A percentile compares a stretch with the other conserved stretches of the same genome.
These are phyloP conservation scores for Alternaria gaisen DNA, from an alignment of 2,329 filamentous ascomycete genomes.

Conservation along the genomic window DNA sequence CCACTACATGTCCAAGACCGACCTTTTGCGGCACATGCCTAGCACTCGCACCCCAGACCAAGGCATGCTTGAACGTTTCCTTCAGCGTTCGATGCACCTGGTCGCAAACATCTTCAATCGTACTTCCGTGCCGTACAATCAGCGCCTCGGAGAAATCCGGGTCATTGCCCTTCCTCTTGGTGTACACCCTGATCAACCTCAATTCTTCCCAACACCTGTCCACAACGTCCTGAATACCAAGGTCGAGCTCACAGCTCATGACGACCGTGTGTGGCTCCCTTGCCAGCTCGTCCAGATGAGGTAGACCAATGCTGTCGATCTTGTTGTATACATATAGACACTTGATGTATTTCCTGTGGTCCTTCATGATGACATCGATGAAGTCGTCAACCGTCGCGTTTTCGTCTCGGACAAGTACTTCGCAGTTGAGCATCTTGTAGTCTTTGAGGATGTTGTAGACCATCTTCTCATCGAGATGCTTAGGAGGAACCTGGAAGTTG, in stretches of 20 bases:
- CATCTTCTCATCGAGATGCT: slow-evolving; percentile 96
- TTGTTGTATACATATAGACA: slow-evolving; percentile 99
- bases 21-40: slow-evolving; percentile 94
- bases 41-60: slow-evolving; percentile 97
- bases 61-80: slow-evolving; percentile 98
- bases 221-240: slow-evolving; percentile 92
- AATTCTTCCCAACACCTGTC: slow-evolving; percentile 96
- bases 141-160: slow-evolving; percentile 90
- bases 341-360: slow-evolving; percentile 96
- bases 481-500: slow-evolving; percentile 89
- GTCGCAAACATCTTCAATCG: slow-evolving; percentile 97
- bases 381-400: slow-evolving; percentile 94
- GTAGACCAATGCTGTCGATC: slow-evolving; percentile 92
- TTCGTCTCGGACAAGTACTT: slow-evolving; percentile 94
- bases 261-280: slow-evolving; percentile 93
- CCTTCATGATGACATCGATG: slow-evolving; percentile 99
- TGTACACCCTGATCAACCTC: slow-evolving; percentile 85
- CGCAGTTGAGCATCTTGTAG: slow-evolving; percentile 98
- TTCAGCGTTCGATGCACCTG: slow-evolving; percentile 92
- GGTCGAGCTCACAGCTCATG: slow-evolving; percentile 96
- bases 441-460: slow-evolving; percentile 96
- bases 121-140: slow-evolving; percentile 87
- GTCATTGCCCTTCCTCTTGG: slow-evolving; percentile 87
- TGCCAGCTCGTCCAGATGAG: slow-evolving; percentile 91
- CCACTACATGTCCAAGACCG: slow-evolving; percentile 81